A percentile compares a stretch with the other conserved stretches of the same genome.
Conservation (phyloP, 352 stramenopile genomes). For the Phytophthora colocasiae region DNA sequence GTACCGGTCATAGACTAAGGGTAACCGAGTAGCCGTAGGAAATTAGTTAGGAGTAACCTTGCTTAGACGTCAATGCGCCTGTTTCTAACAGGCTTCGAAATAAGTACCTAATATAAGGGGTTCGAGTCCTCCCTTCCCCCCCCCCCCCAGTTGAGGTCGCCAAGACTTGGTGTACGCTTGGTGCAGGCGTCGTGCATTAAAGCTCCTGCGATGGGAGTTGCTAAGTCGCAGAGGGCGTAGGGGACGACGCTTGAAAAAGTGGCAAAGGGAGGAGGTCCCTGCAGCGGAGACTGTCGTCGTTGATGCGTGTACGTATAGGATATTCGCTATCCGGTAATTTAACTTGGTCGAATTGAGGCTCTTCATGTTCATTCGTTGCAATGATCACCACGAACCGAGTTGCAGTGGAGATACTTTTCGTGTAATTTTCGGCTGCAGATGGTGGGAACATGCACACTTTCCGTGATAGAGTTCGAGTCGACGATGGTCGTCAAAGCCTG, state of each 20-base stretch:
- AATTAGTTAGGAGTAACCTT: no score
- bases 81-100: no score
- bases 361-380: background rate
- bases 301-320: constrained; percentile 4
- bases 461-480: constrained; percentile 13
- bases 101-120: no score
- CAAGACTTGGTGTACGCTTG: background rate
- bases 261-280: background rate
- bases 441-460: constrained; percentile 24
- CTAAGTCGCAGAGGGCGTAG: constrained; percentile 2
- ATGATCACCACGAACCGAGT: constrained; percentile 1
- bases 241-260: constrained; percentile 16
- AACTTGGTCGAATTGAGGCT: constrained; percentile 7
- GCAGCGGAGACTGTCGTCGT: constrained; percentile 7
- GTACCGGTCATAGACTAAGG: no score
- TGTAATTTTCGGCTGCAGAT: constrained; percentile 8
- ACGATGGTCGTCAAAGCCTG: constrained; percentile 15
- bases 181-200: constrained; percentile 15
- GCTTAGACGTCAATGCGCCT: no score
- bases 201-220: constrained; percentile 25
- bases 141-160: constrained; percentile 2
- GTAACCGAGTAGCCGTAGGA: no score
- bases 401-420: background rate
- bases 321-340: constrained; percentile 15
- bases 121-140: no score